These are phyloP conservation scores for Puccinia horiana DNA, from an alignment of 1,284 basidiomycete species.

Conservation along the genomic window DNA sequence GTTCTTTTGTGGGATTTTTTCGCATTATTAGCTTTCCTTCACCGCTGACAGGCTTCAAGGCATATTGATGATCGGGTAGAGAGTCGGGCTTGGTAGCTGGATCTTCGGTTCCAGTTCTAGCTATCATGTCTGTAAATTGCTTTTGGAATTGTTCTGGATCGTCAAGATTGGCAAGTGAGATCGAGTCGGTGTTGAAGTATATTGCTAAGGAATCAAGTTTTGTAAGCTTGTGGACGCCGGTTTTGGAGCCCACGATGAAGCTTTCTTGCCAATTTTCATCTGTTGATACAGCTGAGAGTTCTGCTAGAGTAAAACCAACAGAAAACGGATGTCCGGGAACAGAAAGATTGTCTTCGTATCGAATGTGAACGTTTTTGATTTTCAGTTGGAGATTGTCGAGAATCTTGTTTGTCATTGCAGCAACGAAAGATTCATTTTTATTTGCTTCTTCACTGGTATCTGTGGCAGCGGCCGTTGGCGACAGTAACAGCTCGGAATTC, in stretches of 20 bases:
- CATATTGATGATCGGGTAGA: conserved; percentile 77
- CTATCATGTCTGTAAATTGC: conserved; percentile 72
- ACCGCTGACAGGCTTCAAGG: conserved; percentile 92
- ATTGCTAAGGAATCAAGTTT: conserved; percentile 83
- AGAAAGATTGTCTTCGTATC: conserved; percentile 93
- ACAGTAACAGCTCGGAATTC: conserved; percentile 46
- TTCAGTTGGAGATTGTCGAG: conserved; percentile 96
- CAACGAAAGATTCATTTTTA: conserved; percentile 77
- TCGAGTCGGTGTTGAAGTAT: conserved; percentile 94
- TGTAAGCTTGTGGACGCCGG: conserved; percentile 91
- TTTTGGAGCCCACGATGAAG: conserved; percentile 86
- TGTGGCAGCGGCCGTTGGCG: conserved; percentile 2
- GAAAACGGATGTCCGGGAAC: conserved; percentile 97
- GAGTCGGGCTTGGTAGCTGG: conserved; percentile 17
- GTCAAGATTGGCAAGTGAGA: conserved; percentile 70
- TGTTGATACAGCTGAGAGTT: conserved; percentile 91
- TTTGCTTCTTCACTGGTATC: conserved; percentile 67
- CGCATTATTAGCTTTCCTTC: conserved; percentile 88
- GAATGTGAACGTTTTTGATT: conserved; percentile 89
- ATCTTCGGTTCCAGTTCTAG: conserved; percentile 52
- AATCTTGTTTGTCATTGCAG: conserved; percentile 84
- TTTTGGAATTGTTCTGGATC: conserved; percentile 63
- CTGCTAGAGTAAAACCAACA: conserved; percentile 84
- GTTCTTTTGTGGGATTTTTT: conserved; percentile 70
- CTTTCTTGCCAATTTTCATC: conserved; percentile 88